Conservation (phyloP, 805 yeast genomes). For the Maudiozyma barnettii region DNA sequence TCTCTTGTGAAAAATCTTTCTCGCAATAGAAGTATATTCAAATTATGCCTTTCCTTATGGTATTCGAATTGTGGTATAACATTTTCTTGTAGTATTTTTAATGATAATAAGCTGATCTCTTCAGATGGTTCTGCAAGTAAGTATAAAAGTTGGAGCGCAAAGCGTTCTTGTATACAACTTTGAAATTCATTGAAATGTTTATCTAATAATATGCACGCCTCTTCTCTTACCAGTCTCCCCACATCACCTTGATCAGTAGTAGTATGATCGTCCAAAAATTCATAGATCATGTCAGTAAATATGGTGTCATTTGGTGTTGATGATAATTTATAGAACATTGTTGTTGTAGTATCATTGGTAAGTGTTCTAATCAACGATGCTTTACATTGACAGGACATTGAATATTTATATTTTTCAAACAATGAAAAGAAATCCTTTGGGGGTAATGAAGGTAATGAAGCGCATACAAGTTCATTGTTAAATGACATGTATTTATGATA, state of each 20-base stretch:
- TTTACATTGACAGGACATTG: conserved; percentile 13
- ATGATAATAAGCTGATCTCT: conserved; percentile 14
- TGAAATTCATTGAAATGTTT: conserved; percentile 15
- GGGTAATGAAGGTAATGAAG: conserved; percentile 12
- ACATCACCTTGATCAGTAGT: conserved; percentile 80
- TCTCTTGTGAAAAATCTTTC: background rate
- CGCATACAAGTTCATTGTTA: conserved; percentile 13
- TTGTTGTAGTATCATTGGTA: background rate
- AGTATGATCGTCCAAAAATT: conserved; percentile 64
- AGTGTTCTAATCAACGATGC: conserved; percentile 10
- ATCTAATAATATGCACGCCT: conserved; percentile 37
- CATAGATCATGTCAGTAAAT: background rate
- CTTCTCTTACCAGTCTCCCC: conserved; percentile 63
- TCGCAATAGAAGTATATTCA: background rate
- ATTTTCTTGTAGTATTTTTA: background rate
- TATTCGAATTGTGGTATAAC: background rate
- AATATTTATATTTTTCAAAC: conserved; percentile 3
- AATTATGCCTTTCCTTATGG: background rate
- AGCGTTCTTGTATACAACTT: background rate
- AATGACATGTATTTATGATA: conserved; percentile 11
- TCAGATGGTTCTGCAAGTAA: conserved; percentile 58
- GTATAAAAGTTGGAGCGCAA: conserved; percentile 29
- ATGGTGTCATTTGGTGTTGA: background rate
- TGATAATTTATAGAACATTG: background rate
- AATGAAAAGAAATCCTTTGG: conserved; percentile 4